Evolutionary conservation across 1,284 basidiomycete genomes (phyloP).

Genomic region (Ustilago bromivora): DNA sequence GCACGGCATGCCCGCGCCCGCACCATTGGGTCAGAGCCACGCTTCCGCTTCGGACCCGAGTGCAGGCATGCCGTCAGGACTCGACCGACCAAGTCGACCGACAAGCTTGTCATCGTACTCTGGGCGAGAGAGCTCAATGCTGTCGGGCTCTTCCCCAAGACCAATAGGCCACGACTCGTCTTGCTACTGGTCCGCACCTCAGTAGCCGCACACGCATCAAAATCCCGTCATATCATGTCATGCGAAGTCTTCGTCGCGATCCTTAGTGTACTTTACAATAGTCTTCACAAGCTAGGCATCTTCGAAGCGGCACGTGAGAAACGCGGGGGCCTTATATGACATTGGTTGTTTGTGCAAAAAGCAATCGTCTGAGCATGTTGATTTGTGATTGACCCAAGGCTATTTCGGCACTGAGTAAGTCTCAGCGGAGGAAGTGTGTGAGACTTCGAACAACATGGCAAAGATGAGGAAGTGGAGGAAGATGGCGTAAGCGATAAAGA

Average conservation of each 20-base stretch:
- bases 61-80: background rate
- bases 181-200: conserved; percentile 12
- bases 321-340: background rate
- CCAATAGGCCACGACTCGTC: conserved; percentile 6
- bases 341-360: background rate
- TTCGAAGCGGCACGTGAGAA: no score
- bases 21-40: background rate
- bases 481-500: conserved; percentile 85
- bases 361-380: background rate
- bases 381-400: background rate
- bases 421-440: conserved; percentile 26
- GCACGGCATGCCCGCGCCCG: background rate
- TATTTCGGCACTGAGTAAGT: conserved; percentile 34
- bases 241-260: background rate
- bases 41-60: background rate
- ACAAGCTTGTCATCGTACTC: conserved; percentile 2
- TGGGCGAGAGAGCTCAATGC: background rate
- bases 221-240: background rate
- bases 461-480: conserved; percentile 82
- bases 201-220: conserved; percentile 1
- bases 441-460: conserved; percentile 73
- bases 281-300: background rate
- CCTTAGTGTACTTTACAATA: conserved; percentile 14
- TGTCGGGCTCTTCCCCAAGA: conserved; percentile 6
- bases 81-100: conserved; percentile 5